Percentiles rank a stretch among this genome's conserved stretches.
These are phyloP conservation scores for Andalucia godoyi DNA, from an alignment of 78 protist genomes.

Conservation along the genomic window DNA sequence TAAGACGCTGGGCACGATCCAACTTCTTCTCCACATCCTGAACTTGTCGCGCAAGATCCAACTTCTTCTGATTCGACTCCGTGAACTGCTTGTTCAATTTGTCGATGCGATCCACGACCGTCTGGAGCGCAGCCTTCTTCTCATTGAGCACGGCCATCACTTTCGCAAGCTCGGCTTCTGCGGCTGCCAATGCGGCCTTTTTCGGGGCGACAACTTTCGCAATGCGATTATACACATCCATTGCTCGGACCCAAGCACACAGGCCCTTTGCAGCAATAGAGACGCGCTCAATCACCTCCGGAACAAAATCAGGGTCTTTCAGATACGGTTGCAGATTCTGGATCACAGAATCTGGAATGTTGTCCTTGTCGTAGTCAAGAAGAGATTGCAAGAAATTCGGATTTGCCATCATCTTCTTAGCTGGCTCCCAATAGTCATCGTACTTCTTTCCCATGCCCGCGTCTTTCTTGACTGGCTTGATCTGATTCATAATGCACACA, in stretches of 20 bases:
- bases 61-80: neutral
- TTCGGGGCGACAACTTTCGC: conserved; percentile 49
- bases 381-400: conserved; percentile 27
- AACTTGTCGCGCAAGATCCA: conserved; percentile 31
- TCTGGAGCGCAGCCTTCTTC: neutral
- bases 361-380: conserved; percentile 39
- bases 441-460: conserved; percentile 16
- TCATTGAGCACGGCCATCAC: conserved; percentile 9
- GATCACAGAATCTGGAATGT: conserved; percentile 42
- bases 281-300: conserved; percentile 26
- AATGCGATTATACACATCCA: conserved; percentile 28
- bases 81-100: conserved; percentile 1
- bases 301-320: conserved; percentile 17
- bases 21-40: conserved; percentile 12
- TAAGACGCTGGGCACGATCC: conserved; percentile 61
- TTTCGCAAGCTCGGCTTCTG: conserved; percentile 14
- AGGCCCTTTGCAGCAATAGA: conserved; percentile 24
- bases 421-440: conserved; percentile 43
- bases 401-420: conserved; percentile 31
- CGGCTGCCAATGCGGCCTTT: conserved; percentile 7
- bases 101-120: conserved; percentile 1
- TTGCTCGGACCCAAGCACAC: conserved; percentile 60
- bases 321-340: conserved; percentile 1
- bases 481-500: conserved; percentile 45
- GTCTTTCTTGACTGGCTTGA: conserved; percentile 11